Conservation (phyloP, 176 grass and related monocot species). For the Carex myosuroides region DNA sequence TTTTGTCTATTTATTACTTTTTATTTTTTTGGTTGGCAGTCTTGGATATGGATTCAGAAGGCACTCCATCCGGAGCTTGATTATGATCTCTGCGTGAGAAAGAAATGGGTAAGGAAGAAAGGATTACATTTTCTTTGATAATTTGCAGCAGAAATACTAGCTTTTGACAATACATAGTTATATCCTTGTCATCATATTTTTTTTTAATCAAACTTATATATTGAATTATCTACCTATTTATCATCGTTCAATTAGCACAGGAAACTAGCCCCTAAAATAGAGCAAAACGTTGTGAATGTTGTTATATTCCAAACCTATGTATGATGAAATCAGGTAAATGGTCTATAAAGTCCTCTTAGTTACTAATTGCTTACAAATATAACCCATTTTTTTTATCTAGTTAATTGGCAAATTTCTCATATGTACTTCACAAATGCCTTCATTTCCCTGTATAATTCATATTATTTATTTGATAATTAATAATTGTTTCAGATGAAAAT, state of each 20-base stretch:
- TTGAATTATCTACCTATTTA: too few relatives aligned
- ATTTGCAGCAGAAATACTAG: not conserved
- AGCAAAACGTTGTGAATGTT: not conserved
- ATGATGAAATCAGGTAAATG: not conserved
- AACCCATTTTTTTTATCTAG: not conserved
- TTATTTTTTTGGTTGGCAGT: constrained; percentile 28
- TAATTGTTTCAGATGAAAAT: not conserved
- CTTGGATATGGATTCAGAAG: constrained; percentile 98
- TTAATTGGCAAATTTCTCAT: not conserved
- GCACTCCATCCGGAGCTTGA: constrained; percentile 95
- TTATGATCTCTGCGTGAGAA: constrained; percentile 66
- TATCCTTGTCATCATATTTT: not conserved
- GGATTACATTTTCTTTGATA: not conserved
- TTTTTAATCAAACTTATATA: too few relatives aligned
- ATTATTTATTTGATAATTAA: not conserved
- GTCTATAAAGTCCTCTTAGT: not conserved
- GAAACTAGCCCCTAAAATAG: not conserved
- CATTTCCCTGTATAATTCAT: not conserved
- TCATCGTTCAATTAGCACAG: too few relatives aligned
- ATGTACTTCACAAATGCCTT: not conserved
- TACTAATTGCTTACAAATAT: not conserved
- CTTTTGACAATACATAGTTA: not conserved
- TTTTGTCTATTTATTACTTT: not conserved
- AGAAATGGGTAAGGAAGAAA: constrained; percentile 74
- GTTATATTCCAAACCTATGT: not conserved